Conservation (phyloP, 2,329 filamentous ascomycete species). For the Monosporascus sp. region DNA sequence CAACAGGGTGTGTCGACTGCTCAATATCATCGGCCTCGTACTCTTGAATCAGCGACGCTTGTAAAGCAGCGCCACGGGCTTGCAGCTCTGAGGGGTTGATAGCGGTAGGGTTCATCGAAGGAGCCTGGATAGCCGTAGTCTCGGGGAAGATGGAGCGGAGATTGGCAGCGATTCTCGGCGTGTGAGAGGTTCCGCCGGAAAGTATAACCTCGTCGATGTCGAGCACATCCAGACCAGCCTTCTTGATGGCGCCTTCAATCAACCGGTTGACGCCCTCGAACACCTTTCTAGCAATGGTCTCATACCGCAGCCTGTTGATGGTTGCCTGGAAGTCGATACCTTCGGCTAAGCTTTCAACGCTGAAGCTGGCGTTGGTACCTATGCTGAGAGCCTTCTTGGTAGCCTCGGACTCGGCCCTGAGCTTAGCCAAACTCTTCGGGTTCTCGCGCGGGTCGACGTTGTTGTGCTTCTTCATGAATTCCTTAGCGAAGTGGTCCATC, state of each 20-base stretch:
- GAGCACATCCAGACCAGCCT: slow-evolving; percentile 85
- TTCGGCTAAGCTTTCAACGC: slow-evolving; percentile 82
- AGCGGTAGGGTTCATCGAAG: slow-evolving; percentile 68
- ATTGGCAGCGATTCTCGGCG: slow-evolving; percentile 83
- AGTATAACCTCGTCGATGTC: slow-evolving; percentile 95
- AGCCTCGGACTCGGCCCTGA: slow-evolving; percentile 84
- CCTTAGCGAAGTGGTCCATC: slow-evolving; percentile 95
- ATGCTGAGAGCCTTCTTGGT: slow-evolving; percentile 90
- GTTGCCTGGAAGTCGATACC: slow-evolving; percentile 88
- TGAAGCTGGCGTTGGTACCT: slow-evolving; percentile 83
- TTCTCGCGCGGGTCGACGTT: slow-evolving; percentile 75
- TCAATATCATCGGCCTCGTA: slow-evolving; percentile 92
- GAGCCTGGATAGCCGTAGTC: slow-evolving; percentile 72
- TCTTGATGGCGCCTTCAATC: slow-evolving; percentile 79
- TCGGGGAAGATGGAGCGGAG: slow-evolving; percentile 75
- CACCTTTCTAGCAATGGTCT: slow-evolving; percentile 79
- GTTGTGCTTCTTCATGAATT: slow-evolving; percentile 96
- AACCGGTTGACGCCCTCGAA: slow-evolving; percentile 84
- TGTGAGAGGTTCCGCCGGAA: slow-evolving; percentile 87
- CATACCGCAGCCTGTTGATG: slow-evolving; percentile 89
- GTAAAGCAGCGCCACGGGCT: slow-evolving; percentile 86
- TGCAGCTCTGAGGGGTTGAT: slow-evolving; percentile 92
- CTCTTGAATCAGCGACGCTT: slow-evolving; percentile 89
- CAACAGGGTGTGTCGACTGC: slow-evolving; percentile 90
- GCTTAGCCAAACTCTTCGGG: slow-evolving; percentile 77